Evolutionary conservation across 768 basidiomycete species (phyloP), one percentile per base, ranked within the genome.

Genomic region (Fomitopsis pulvina): DNA sequence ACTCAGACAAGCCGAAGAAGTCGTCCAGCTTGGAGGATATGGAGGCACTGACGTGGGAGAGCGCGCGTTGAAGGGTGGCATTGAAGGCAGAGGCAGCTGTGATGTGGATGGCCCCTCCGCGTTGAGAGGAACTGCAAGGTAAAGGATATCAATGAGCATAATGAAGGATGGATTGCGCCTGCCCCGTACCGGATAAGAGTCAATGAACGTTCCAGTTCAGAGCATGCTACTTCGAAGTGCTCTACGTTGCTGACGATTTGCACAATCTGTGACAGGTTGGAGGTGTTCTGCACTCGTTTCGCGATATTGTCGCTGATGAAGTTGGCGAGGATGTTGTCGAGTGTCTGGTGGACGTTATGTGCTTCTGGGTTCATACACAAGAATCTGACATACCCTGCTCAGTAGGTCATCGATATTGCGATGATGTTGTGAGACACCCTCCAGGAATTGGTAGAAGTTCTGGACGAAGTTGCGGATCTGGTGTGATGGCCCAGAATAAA

Each of bases 401-500:
- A 99, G 66, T 8, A 97, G 74, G 47, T 92, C 92, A 59, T 98
- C 94, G 27, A 94, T 89, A 61, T 94, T 87, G 38, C 86, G 78
- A 64, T 93, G 88, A 51, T 92, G 87, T 61, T 94, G 90, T 2
- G 87, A 83, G 4, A 96, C 88, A 8, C 95, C 95, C 58, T 99
- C 96, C 0, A 94, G 83, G 65, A 98, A 99, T 21, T 91, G 85
- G 63, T 97, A 95, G 70, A 96, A 98, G 58, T 91, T 92, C 57
- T 93, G 87, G 32, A 96, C 87, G 61, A 95, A 97, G 38, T 73
- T 75, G 22, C 91, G 83, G 52, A 95, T 87, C 83, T 95, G 24
- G n/a, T n/a, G n/a, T n/a, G n/a, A n/a, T n/a, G n/a, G n/a, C n/a
- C n/a, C n/a, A 47, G 24, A 8, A 4, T 2, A 37, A 7, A 47